Percentiles rank a stretch among this genome's conserved stretches.
Conservation (phyloP, 2,329 filamentous ascomycete genomes). For the Pseudogymnoascus sp. region DNA sequence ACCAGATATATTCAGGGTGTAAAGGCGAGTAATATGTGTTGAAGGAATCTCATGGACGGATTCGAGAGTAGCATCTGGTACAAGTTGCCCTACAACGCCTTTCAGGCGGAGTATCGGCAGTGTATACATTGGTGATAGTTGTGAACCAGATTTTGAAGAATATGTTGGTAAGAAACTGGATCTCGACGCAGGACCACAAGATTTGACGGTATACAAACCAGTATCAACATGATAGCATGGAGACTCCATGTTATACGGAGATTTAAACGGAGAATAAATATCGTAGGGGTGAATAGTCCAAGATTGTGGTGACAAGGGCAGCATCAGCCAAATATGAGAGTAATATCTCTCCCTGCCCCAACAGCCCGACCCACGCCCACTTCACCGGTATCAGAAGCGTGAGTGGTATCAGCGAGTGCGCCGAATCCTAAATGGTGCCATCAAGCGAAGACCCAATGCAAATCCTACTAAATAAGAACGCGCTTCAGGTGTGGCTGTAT, state of each 20-base stretch:
- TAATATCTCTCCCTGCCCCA: background rate
- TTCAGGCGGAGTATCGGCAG: slow-evolving; percentile 26
- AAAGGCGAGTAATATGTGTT: slow-evolving; percentile 27
- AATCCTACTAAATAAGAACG: slow-evolving; percentile 7
- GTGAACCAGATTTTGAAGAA: slow-evolving; percentile 21
- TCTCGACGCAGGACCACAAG: background rate
- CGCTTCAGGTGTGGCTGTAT: slow-evolving; percentile 4
- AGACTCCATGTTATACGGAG: slow-evolving; percentile 5
- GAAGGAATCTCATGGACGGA: slow-evolving; percentile 26
- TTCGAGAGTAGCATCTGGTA: slow-evolving; percentile 22
- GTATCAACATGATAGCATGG: background rate
- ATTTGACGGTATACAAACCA: slow-evolving; percentile 1
- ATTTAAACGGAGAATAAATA: background rate
- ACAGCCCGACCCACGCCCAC: background rate
- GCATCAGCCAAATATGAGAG: slow-evolving; percentile 7
- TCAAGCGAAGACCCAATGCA: slow-evolving; percentile 2
- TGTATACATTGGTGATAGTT: slow-evolving; percentile 26
- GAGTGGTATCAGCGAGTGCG: background rate
- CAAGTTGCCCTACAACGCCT: slow-evolving; percentile 24
- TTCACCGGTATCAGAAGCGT: background rate
- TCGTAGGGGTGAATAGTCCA: background rate
- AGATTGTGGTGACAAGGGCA: background rate
- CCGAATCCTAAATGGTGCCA: background rate
- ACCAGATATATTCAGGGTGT: slow-evolving; percentile 27
- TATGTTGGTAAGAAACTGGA: slow-evolving; percentile 2